A percentile compares a stretch with the other conserved stretches of the same genome.
phyloP scores from a whole-genome alignment of 208 protist genomes.

The Naegleria gruberi region DNA sequence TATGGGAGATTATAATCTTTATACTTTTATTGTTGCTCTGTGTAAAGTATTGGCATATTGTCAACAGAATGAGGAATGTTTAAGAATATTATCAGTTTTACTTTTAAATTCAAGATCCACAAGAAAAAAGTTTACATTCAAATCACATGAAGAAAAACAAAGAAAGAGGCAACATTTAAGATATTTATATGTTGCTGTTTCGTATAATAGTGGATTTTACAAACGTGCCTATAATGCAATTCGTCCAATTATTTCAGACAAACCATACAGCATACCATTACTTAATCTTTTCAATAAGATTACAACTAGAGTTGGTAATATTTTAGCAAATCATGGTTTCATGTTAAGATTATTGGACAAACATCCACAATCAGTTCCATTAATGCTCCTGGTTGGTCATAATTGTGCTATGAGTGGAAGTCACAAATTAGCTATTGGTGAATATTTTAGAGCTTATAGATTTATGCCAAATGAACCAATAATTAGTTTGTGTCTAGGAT shows the following conservation, averaged over 20 bases:
- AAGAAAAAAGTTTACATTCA: neutral
- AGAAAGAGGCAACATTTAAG: neutral
- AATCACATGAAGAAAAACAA: neutral
- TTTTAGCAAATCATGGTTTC: neutral
- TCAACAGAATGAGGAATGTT: neutral
- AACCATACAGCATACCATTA: neutral
- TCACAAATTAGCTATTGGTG: neutral
- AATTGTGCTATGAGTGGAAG: neutral
- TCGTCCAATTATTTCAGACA: neutral
- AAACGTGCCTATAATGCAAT: neutral
- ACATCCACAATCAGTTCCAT: neutral
- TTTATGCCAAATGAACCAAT: neutral
- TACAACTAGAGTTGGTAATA: neutral
- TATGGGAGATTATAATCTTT: neutral
- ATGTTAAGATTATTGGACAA: neutral
- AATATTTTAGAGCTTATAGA: neutral
- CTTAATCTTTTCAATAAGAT: conserved; percentile 7
- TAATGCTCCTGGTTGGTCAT: neutral
- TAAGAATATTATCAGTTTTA: neutral
- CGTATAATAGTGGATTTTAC: neutral
- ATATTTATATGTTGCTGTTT: neutral
- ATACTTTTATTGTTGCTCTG: neutral
- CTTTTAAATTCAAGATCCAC: neutral
- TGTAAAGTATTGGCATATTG: neutral
- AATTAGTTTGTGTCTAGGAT: neutral